Evolutionary conservation across 1,139 yeast species (phyloP).

Genomic region (Taphrina communis): DNA sequence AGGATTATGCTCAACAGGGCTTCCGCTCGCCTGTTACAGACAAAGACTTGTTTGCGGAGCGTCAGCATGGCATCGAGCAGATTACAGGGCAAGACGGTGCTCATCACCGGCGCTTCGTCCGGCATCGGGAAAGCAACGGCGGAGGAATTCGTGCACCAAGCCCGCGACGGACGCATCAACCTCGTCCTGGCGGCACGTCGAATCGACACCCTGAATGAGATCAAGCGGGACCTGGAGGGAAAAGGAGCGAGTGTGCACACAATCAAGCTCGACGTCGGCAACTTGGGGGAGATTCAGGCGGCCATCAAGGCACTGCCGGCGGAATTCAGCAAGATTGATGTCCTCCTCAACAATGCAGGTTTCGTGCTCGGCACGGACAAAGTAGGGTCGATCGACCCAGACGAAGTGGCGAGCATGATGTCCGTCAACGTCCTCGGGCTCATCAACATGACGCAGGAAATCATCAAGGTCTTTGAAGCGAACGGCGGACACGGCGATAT

Average conservation of each 20-base stretch:
- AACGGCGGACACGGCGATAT: conserved; percentile 70
- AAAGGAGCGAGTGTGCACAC: conserved; percentile 56
- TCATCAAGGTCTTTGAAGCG: conserved; percentile 62
- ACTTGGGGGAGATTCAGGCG: conserved; percentile 58
- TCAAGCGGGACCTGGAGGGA: conserved; percentile 59
- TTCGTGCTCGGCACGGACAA: conserved; percentile 71
- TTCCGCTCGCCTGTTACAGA: not conserved
- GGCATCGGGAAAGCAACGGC: conserved; percentile 65
- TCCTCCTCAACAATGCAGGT: conserved; percentile 82
- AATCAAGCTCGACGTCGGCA: conserved; percentile 66
- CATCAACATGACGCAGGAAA: conserved; percentile 69
- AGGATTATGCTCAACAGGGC: not conserved
- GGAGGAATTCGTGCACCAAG: conserved; percentile 68
- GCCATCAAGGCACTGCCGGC: conserved; percentile 58
- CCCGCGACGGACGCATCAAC: conserved; percentile 62
- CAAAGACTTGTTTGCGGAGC: not conserved
- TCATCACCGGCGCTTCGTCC: conserved; percentile 73
- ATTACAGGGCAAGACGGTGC: conserved; percentile 64
- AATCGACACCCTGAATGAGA: conserved; percentile 61
- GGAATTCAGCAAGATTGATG: conserved; percentile 52
- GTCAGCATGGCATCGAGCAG: conserved; percentile 52
- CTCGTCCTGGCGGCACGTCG: conserved; percentile 75
- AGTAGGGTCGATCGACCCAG: conserved; percentile 63
- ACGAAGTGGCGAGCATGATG: conserved; percentile 66
- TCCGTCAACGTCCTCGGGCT: conserved; percentile 76